Conservation (phyloP, 2,329 filamentous ascomycete genomes). For the Fusarium pilosicola region DNA sequence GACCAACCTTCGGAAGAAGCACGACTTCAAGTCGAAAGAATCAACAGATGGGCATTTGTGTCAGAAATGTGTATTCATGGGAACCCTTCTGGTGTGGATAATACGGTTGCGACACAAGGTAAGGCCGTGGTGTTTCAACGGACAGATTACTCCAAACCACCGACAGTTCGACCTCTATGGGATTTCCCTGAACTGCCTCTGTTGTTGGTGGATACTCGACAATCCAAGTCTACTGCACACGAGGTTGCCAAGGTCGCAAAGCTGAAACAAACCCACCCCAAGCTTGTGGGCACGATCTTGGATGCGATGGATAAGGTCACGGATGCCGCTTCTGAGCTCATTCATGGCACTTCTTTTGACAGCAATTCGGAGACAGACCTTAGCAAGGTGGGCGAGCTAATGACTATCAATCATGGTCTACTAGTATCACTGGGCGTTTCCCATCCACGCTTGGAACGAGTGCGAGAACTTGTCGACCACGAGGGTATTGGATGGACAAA, state of each 20-base stretch:
- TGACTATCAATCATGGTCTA: constrained; percentile 93
- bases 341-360: constrained; percentile 73
- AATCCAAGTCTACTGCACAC: constrained; percentile 83
- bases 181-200: constrained; percentile 93
- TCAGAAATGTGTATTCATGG: constrained; percentile 97
- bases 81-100: constrained; percentile 95
- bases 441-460: constrained; percentile 89
- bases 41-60: constrained; percentile 98
- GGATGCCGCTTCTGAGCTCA: constrained; percentile 62
- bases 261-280: constrained; percentile 76
- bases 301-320: constrained; percentile 84
- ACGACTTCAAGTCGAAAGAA: constrained; percentile 89
- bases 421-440: constrained; percentile 93
- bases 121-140: constrained; percentile 94
- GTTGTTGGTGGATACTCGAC: constrained; percentile 87
- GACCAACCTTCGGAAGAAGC: constrained; percentile 91
- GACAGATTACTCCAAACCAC: constrained; percentile 79
- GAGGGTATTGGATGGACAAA: constrained; percentile 96
- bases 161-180: constrained; percentile 78
- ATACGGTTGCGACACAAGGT: constrained; percentile 92
- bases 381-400: constrained; percentile 83
- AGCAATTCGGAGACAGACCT: constrained; percentile 70
- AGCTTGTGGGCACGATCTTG: constrained; percentile 82
- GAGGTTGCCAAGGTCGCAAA: constrained; percentile 88
- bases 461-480: constrained; percentile 90